Evolutionary conservation across 108 stramenopile species (phyloP), one percentile per base, ranked within the genome.

Genomic region (Discostella stelligeroides): DNA sequence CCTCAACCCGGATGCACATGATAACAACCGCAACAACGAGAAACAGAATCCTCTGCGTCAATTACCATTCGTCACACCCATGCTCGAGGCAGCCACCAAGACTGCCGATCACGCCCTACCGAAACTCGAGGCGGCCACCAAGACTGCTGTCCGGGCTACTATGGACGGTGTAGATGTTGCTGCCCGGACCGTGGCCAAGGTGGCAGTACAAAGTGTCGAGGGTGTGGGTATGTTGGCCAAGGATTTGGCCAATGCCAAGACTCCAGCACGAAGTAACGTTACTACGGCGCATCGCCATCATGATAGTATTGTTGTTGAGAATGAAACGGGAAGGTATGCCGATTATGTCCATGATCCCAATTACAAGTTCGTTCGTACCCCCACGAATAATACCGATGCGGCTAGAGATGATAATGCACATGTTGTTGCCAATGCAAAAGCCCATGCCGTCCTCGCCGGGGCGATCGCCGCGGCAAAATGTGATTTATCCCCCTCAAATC

Each of bases 331-430:
- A 28, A 63, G 40, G 54, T 63, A 63, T 62, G 59, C 66, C 27
- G 74, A 75, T 39, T 75, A 75, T 39, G 74, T 75, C 66, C 23
- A 60, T 47, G 74, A 75, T 60, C 74, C 58, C 1, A 24, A 68
- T 51, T 75, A 75, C 48, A 17, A 68, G 18, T 66, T 75, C 0
- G 50, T 57, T 7, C 49, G 13, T 9, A 68, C 74, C 10, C 66
- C 66, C 15, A 38, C 50, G 12, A 34, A 34, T n/a, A n/a, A 58
- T n/a, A n/a, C n/a, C 0, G 34, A 54, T 11, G 24, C 51, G 25
- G n/a, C n/a, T n/a, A n/a, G n/a, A n/a, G n/a, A n/a, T n/a, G n/a
- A n/a, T n/a, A 2, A 12, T 12, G 30, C 34, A 17, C 28, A 7
- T 37, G 34, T 13, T 17, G 29, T 34, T 38, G 49, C 20, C 25